Percentiles rank a stretch among this genome's conserved stretches.
phyloP scores from a whole-genome alignment of 805 yeast genomes.

The Helenozyma rhizophorensis region DNA sequence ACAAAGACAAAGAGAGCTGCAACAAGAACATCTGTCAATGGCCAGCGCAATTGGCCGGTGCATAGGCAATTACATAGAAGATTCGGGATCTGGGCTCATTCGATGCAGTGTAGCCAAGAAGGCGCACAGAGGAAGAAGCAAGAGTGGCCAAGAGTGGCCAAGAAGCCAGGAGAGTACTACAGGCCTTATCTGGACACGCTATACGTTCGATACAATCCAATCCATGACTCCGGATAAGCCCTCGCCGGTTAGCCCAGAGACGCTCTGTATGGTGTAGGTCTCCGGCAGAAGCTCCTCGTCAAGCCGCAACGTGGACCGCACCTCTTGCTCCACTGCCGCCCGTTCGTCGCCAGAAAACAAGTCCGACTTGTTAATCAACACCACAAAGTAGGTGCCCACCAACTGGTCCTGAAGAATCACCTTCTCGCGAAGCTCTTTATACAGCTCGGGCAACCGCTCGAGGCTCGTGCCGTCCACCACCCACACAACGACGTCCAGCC shows the following conservation, averaged over 20 bases:
- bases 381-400: conserved; percentile 62
- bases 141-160: too few species aligned
- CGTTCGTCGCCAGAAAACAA: conserved; percentile 30
- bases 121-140: too few species aligned
- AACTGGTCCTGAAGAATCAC: conserved; percentile 64
- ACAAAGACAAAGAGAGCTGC: too few species aligned
- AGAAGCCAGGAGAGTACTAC: too few species aligned
- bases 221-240: conserved; percentile 24
- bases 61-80: too few species aligned
- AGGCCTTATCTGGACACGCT: too few species aligned
- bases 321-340: conserved; percentile 6
- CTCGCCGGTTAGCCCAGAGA: conserved; percentile 33
- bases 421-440: conserved; percentile 54
- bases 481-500: conserved; percentile 74
- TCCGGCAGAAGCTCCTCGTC: conserved; percentile 14
- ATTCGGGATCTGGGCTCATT: too few species aligned
- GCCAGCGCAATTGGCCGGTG: too few species aligned
- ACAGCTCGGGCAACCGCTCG: conserved; percentile 62
- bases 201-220: too few species aligned
- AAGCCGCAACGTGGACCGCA: conserved; percentile 9
- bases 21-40: too few species aligned
- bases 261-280: conserved; percentile 24
- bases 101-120: too few species aligned
- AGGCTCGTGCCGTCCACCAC: conserved; percentile 68
- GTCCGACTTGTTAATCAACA: conserved; percentile 76